Conservation (phyloP, 305 asterid genomes). For the Solanum hybrid region DNA sequence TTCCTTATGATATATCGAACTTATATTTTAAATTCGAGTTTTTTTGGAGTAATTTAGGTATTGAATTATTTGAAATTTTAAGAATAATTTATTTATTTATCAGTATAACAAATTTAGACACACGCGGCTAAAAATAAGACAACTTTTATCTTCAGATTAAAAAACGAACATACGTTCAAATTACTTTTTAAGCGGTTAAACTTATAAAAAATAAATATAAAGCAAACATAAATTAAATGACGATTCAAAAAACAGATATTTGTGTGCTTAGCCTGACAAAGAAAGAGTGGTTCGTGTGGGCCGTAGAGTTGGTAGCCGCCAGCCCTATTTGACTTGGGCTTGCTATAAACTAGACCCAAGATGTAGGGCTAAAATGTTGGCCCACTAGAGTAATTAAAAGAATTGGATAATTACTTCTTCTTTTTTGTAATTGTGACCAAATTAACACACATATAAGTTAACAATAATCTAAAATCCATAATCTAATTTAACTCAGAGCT, state of each 20-base stretch:
- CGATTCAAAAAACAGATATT: not conserved
- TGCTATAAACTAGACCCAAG: not conserved
- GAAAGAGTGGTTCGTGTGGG: not conserved
- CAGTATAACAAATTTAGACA: not conserved
- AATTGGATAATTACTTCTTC: not conserved
- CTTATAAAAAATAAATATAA: not conserved
- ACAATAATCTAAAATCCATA: not conserved
- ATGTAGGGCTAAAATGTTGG: not conserved
- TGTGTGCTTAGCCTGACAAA: not conserved
- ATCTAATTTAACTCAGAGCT: not conserved
- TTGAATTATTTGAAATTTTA: not conserved
- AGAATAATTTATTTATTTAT: not conserved
- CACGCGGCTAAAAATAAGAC: not conserved
- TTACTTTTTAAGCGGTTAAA: not conserved
- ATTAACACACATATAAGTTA: not conserved
- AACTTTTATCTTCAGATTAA: too few relatives aligned
- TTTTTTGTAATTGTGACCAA: not conserved
- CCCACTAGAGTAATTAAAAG: not conserved
- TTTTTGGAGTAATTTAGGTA: not conserved
- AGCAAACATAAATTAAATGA: not conserved
- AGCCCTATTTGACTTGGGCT: not conserved
- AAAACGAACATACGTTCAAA: not conserved
- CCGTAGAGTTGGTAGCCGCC: not conserved
- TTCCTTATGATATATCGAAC: not conserved
- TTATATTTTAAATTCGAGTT: not conserved